Base-by-base conservation (phyloP, 2,329 filamentous ascomycete species). In the Clonostachys rosea region DNA sequence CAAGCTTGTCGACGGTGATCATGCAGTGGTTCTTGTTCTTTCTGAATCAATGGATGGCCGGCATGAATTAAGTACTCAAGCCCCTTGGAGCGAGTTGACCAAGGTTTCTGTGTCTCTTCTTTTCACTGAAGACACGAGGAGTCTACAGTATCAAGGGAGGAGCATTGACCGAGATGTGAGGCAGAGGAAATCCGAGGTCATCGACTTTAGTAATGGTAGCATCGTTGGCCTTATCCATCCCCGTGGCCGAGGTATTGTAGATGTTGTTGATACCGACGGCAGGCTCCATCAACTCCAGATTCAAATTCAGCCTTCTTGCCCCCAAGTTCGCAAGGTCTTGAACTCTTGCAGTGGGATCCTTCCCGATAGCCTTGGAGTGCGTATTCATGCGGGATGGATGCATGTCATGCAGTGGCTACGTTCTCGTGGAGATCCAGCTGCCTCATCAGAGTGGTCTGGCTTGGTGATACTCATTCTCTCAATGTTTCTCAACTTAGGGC, bases 31-130 rank as follows among this genome's bases (percentile, higher is more conserved):
- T 45, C 67, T 91, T 4, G 81, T 88, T 24, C 67, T 92, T 13
- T 86, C 83, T 4, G 79, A 85, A 54, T 79, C 81, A 20, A 75
- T 76, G 44, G 72, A 81, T 52, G 84, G 85, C 2, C 75, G 77
- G 33, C 78, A 81, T 42, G 81, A 87, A 57, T 65, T 92, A 14
- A 88, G 84, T 53, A 69, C 89, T 10, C 87, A 91, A 62, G 86
- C 86, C 6, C 87, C 86, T 1, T 91, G 87, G 87, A 84, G 84
- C 48, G 77, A 78, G 45, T 73, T 87, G 12, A 81, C 83, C n/a
- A 82, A 81, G 40, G 67, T 91, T n/a, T 70, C 76, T 1, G 65
- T 90, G 3, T 84, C 86, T 3, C 55, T 74, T 30, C 68, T 90
- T 17, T 74, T 75, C 49, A 62, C 82, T 18, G 76, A 83, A 48